Evolutionary conservation across 306 rosid species (phyloP).

Genomic region (Trichosanthes cucumerina): DNA sequence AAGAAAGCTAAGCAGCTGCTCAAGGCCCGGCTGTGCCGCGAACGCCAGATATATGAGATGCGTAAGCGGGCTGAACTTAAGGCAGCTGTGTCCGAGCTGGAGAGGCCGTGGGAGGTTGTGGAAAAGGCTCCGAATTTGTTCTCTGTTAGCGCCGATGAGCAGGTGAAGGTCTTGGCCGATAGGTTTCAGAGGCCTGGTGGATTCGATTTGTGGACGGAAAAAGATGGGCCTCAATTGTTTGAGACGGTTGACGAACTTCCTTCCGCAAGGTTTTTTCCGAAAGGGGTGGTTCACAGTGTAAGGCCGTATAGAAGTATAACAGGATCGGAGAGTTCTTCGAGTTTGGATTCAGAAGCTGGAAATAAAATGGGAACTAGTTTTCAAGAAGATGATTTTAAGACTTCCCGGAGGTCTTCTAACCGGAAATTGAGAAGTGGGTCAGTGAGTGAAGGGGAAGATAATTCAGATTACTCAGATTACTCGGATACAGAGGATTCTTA

Average conservation of each 20-base stretch:
- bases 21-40: slow-evolving; percentile 72
- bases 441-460: slow-evolving; percentile 10
- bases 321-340: slow-evolving; percentile 24
- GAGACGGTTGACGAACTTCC: slow-evolving; percentile 68
- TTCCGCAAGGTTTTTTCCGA: slow-evolving; percentile 82
- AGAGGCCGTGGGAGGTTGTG: slow-evolving; percentile 87
- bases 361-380: neutral
- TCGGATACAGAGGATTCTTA: slow-evolving; percentile 16
- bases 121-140: slow-evolving; percentile 64
- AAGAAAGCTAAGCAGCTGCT: slow-evolving; percentile 76
- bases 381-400: slow-evolving; percentile 10
- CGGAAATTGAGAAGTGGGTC: slow-evolving; percentile 16
- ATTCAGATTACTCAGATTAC: slow-evolving; percentile 11
- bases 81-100: slow-evolving; percentile 83
- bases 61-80: slow-evolving; percentile 85
- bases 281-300: slow-evolving; percentile 86
- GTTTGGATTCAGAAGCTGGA: slow-evolving; percentile 15
- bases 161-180: slow-evolving; percentile 80
- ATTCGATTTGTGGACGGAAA: slow-evolving; percentile 75
- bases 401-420: slow-evolving; percentile 5
- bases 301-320: slow-evolving; percentile 50
- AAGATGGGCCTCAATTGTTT: slow-evolving; percentile 76
- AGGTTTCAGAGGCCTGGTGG: slow-evolving; percentile 89
- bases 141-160: slow-evolving; percentile 73
- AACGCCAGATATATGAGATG: slow-evolving; percentile 94